Evolutionary conservation across 2,329 filamentous ascomycete genomes (phyloP).

Genomic region (Microdochium paspali): DNA sequence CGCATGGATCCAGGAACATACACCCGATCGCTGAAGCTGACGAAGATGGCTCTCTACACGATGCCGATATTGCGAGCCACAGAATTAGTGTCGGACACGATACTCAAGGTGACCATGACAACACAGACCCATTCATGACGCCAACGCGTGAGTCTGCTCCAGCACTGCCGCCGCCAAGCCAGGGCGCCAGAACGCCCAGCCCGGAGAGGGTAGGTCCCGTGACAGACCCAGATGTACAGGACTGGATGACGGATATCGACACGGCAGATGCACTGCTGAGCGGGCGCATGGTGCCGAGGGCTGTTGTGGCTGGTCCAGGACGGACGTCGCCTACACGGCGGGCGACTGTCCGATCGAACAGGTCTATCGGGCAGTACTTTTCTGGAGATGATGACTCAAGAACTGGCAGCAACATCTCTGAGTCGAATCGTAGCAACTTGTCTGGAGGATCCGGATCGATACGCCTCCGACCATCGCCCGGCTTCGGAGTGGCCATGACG

Average conservation of each 20-base stretch:
- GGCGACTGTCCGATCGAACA: slow-evolving; percentile 4
- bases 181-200: slow-evolving; percentile 26
- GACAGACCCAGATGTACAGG: slow-evolving; percentile 43
- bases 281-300: slow-evolving; percentile 27
- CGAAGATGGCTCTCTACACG: slow-evolving; percentile 30
- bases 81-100: slow-evolving; percentile 8
- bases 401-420: slow-evolving; percentile 48
- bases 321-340: slow-evolving; percentile 7
- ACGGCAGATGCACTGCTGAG: slow-evolving; percentile 42
- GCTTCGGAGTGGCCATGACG: slow-evolving; percentile 21
- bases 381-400: slow-evolving; percentile 18
- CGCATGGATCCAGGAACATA: slow-evolving; percentile 23
- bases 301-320: slow-evolving; percentile 9
- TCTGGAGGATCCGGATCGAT: slow-evolving; percentile 26
- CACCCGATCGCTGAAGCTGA: slow-evolving; percentile 52
- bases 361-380: slow-evolving; percentile 11
- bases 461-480: slow-evolving; percentile 22
- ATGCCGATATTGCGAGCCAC: slow-evolving; percentile 19
- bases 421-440: slow-evolving; percentile 37
- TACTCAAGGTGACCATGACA: slow-evolving; percentile 2
- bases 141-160: slow-evolving; percentile 21
- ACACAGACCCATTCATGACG: slow-evolving; percentile 41
- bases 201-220: slow-evolving; percentile 23
- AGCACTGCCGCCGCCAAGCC: slow-evolving; percentile 20
- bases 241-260: slow-evolving; percentile 49